A percentile compares a stretch with the other conserved stretches of the same genome.
phyloP scores from a whole-genome alignment of 2,329 filamentous ascomycete genomes.

The Orbilia quercus region DNA sequence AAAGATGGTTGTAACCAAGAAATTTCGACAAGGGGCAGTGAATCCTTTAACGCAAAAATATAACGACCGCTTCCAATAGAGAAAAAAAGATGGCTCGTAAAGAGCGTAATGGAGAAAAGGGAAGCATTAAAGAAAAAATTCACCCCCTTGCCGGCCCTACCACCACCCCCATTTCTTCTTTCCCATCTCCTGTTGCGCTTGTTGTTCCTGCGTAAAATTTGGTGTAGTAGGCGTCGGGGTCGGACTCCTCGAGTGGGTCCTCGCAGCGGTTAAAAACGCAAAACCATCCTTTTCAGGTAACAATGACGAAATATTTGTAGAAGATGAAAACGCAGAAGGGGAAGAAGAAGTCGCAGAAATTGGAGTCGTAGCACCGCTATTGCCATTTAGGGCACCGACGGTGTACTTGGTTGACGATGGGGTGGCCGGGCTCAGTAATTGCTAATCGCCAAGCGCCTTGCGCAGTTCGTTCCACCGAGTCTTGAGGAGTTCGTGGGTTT shows the following conservation, averaged over 20 bases:
- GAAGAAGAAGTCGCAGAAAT: slow-evolving; percentile 50
- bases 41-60: slow-evolving; percentile 5
- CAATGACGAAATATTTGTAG: slow-evolving; percentile 25
- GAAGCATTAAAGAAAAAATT: background rate
- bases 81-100: too few relatives aligned
- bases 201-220: slow-evolving; percentile 19
- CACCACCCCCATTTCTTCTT: slow-evolving; percentile 56
- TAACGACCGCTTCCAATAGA: slow-evolving; percentile 18
- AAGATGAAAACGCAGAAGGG: slow-evolving; percentile 5
- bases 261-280: slow-evolving; percentile 46
- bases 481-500: slow-evolving; percentile 75
- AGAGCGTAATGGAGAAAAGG: too few relatives aligned
- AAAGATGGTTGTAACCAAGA: background rate
- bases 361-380: slow-evolving; percentile 53
- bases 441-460: slow-evolving; percentile 66
- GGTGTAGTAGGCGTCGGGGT: slow-evolving; percentile 34
- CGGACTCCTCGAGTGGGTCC: slow-evolving; percentile 32
- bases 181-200: slow-evolving; percentile 4
- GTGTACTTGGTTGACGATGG: slow-evolving; percentile 37
- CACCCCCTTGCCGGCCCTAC: slow-evolving; percentile 53
- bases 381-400: slow-evolving; percentile 21
- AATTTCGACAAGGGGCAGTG: slow-evolving; percentile 3
- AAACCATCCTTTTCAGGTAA: slow-evolving; percentile 53
- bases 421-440: slow-evolving; percentile 55
- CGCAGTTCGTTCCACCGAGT: slow-evolving; percentile 81